These are phyloP conservation scores for Pichia eremophila DNA, from an alignment of 805 yeast genomes.

Conservation along the genomic window DNA sequence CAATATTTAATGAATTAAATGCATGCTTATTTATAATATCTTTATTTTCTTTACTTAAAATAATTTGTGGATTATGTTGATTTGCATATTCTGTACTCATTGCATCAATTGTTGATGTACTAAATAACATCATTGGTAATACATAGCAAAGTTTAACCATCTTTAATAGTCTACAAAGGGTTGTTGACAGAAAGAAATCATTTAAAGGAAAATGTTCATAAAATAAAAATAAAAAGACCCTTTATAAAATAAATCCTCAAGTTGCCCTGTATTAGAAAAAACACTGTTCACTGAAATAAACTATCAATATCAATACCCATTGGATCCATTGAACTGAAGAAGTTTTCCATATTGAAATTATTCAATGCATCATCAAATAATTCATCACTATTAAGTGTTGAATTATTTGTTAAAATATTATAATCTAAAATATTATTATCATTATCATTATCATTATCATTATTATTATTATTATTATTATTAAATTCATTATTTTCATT, in stretches of 20 bases:
- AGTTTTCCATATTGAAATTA: not conserved
- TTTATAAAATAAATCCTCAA: not conserved
- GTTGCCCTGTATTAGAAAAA: not conserved
- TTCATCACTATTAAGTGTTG: not conserved
- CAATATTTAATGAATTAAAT: not conserved
- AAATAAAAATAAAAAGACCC: no score
- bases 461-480: not conserved
- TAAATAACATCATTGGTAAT: not conserved
- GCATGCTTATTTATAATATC: not conserved
- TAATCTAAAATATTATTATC: not conserved
- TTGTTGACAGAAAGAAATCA: no score
- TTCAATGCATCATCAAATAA: not conserved
- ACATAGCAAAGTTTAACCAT: constrained; percentile 7
- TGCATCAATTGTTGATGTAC: not conserved
- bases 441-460: not conserved
- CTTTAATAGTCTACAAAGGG: not conserved
- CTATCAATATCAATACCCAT: not conserved
- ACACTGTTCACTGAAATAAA: not conserved
- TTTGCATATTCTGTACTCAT: not conserved
- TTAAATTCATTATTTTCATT: no score
- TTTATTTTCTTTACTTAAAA: not conserved
- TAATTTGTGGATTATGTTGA: not conserved
- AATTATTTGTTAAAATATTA: not conserved
- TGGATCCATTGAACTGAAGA: not conserved
- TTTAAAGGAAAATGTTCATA: no score